Evolutionary conservation across 352 stramenopile species (phyloP).

Genomic region (Globisporangium solare): DNA sequence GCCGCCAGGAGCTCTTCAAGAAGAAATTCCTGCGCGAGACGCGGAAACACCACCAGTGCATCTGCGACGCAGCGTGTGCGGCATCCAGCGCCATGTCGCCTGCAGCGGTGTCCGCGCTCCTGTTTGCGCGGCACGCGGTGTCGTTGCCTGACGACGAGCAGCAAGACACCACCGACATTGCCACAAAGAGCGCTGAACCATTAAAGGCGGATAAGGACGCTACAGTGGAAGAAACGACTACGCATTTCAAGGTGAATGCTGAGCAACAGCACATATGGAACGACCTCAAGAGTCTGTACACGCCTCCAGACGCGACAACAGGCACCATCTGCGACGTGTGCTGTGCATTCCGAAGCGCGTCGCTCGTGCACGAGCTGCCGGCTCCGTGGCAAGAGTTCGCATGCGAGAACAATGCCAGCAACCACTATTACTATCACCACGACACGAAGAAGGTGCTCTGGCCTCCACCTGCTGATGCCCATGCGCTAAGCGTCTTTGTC

Average conservation of each 20-base stretch:
- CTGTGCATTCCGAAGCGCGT: slow-evolving; percentile 32
- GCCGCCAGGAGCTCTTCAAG: slow-evolving; percentile 46
- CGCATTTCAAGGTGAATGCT: background rate
- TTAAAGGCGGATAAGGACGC: background rate
- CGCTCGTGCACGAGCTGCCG: slow-evolving; percentile 29
- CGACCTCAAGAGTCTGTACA: slow-evolving; percentile 42
- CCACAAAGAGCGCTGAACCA: background rate
- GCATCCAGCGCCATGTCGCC: slow-evolving; percentile 21
- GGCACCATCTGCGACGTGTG: slow-evolving; percentile 51
- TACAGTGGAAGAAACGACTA: background rate
- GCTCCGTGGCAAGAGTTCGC: slow-evolving; percentile 41
- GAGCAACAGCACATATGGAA: slow-evolving; percentile 16
- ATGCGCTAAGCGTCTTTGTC: slow-evolving; percentile 35
- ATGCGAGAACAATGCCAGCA: slow-evolving; percentile 32
- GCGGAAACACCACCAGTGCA: slow-evolving; percentile 42
- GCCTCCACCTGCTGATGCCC: slow-evolving; percentile 29
- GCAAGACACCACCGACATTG: background rate
- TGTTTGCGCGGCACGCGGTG: slow-evolving; percentile 25
- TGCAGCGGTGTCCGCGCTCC: slow-evolving; percentile 21
- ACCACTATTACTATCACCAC: slow-evolving; percentile 52
- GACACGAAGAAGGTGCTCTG: slow-evolving; percentile 36
- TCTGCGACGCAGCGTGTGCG: slow-evolving; percentile 33
- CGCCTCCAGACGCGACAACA: slow-evolving; percentile 34
- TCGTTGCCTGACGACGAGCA: background rate
- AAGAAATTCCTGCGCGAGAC: slow-evolving; percentile 48